Evolutionary conservation across 768 basidiomycete genomes (phyloP).

Genomic region (Thelephora aurantiotincta): DNA sequence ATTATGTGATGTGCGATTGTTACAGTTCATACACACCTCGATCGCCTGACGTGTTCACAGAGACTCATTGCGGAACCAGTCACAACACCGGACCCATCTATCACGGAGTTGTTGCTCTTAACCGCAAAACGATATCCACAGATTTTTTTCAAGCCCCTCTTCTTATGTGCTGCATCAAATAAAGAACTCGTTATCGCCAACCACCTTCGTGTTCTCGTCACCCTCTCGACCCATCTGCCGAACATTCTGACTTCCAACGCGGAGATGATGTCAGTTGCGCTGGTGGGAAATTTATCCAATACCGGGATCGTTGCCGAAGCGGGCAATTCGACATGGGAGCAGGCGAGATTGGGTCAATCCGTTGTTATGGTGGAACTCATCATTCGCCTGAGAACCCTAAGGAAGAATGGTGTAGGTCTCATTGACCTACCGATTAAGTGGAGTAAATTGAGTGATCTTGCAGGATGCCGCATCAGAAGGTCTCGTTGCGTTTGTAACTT

Average conservation of each 20-base stretch:
- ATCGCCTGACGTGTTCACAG: constrained; percentile 16
- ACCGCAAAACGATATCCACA: constrained; percentile 41
- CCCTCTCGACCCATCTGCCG: constrained; percentile 37
- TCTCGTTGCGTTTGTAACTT: constrained; percentile 25
- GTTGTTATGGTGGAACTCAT: constrained; percentile 51
- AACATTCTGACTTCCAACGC: constrained; percentile 56
- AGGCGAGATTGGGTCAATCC: constrained; percentile 46
- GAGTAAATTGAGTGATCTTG: background rate
- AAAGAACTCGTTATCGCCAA: constrained; percentile 46
- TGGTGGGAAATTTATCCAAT: constrained; percentile 27
- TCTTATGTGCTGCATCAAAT: constrained; percentile 49
- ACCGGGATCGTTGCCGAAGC: constrained; percentile 20
- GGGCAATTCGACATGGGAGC: constrained; percentile 24
- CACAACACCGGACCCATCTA: constrained; percentile 9
- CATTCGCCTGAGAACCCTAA: constrained; percentile 28
- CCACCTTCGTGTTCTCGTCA: constrained; percentile 39
- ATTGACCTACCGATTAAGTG: background rate
- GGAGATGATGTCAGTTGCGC: constrained; percentile 62
- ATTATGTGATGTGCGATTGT: constrained; percentile 32
- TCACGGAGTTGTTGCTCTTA: constrained; percentile 37
- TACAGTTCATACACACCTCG: background rate
- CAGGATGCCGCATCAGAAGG: background rate
- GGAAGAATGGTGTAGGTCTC: constrained; percentile 23
- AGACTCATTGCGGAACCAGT: constrained; percentile 29
- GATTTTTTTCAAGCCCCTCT: constrained; percentile 59